A percentile compares a stretch with the other conserved stretches of the same genome.
phyloP scores from a whole-genome alignment of 495 filamentous ascomycete genomes.

The Cryomyces minteri region DNA sequence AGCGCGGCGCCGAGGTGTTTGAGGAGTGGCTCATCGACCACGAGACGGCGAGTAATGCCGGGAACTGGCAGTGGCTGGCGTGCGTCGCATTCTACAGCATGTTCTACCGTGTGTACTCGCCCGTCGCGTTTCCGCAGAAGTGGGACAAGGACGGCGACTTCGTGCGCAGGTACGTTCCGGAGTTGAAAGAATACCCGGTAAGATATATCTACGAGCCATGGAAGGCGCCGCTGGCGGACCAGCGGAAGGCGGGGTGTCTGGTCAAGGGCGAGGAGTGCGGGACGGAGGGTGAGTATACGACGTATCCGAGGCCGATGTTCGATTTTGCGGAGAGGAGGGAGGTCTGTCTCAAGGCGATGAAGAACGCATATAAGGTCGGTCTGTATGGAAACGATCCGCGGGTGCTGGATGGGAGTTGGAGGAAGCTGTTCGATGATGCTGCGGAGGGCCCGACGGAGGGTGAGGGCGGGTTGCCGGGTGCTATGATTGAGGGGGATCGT shows the following conservation, averaged over 20 bases:
- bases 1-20: slow-evolving; percentile 54
- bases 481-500: slow-evolving; percentile 3
- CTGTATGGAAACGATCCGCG: slow-evolving; percentile 38
- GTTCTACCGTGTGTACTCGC: slow-evolving; percentile 48
- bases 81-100: slow-evolving; percentile 50
- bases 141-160: slow-evolving; percentile 44
- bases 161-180: slow-evolving; percentile 41
- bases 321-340: slow-evolving; percentile 40
- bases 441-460: slow-evolving; percentile 29
- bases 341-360: slow-evolving; percentile 42
- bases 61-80: slow-evolving; percentile 62
- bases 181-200: slow-evolving; percentile 34
- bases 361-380: slow-evolving; percentile 41
- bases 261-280: slow-evolving; percentile 26
- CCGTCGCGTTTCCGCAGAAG: slow-evolving; percentile 46
- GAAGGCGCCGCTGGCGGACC: slow-evolving; percentile 42
- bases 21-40: slow-evolving; percentile 56
- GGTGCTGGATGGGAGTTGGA: slow-evolving; percentile 45
- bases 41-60: slow-evolving; percentile 46
- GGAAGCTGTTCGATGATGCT: slow-evolving; percentile 29
- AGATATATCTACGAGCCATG: slow-evolving; percentile 63
- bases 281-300: slow-evolving; percentile 15
- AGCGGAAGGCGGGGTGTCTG: slow-evolving; percentile 37
- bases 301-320: slow-evolving; percentile 56
- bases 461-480: slow-evolving; percentile 11